A percentile compares a stretch with the other conserved stretches of the same genome.
Conservation (phyloP, 371 early-diverging fungal genomes). For the Fennellomyces sp. region DNA sequence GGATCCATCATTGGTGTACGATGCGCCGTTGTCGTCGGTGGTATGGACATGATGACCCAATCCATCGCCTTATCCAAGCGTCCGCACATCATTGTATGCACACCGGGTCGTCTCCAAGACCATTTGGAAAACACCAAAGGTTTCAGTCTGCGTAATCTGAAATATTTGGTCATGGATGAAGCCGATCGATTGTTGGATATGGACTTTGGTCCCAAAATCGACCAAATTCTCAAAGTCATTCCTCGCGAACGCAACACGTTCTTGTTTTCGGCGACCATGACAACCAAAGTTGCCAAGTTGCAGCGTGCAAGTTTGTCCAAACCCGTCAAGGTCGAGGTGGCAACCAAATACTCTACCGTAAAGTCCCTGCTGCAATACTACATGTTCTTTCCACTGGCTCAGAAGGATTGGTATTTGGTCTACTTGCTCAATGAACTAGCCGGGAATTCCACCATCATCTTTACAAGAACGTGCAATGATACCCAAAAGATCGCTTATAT, state of each 20-base stretch:
- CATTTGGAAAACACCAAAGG: conserved; percentile 98
- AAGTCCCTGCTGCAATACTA: conserved; percentile 93
- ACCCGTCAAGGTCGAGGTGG: conserved; percentile 93
- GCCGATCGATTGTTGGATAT: conserved; percentile 97
- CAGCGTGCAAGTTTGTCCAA: conserved; percentile 91
- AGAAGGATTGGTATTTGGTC: conserved; percentile 93
- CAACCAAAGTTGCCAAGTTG: conserved; percentile 93
- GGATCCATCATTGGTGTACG: conserved; percentile 94
- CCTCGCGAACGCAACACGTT: conserved; percentile 93
- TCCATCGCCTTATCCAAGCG: conserved; percentile 92
- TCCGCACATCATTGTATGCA: conserved; percentile 96
- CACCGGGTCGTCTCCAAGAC: conserved; percentile 98
- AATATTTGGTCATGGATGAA: conserved; percentile 97
- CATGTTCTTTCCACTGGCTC: conserved; percentile 93
- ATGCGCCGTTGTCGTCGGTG: conserved; percentile 95
- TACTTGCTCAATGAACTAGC: conserved; percentile 92
- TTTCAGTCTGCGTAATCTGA: conserved; percentile 82
- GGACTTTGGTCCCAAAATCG: conserved; percentile 97
- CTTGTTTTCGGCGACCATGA: conserved; percentile 98
- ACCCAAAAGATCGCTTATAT: conserved; percentile 84
- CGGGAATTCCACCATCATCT: conserved; percentile 90
- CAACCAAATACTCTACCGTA: conserved; percentile 92
- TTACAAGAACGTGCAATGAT: conserved; percentile 87
- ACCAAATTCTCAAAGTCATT: conserved; percentile 91
- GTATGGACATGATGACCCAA: conserved; percentile 97